These are phyloP conservation scores for Colletotrichum siamense DNA, from an alignment of 2,329 filamentous ascomycete species.

Conservation along the genomic window DNA sequence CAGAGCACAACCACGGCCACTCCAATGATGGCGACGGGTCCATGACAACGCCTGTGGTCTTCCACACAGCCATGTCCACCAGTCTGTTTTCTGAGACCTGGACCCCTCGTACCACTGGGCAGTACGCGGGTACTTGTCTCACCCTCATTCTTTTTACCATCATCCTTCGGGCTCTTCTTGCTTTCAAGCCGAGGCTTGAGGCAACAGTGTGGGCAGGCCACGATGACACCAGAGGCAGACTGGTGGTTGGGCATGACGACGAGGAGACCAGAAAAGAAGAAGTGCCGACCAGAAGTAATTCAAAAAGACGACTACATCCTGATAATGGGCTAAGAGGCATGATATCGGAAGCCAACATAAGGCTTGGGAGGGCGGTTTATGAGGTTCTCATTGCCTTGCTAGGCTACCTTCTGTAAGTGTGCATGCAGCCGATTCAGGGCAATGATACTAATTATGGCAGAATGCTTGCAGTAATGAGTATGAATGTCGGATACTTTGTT, in stretches of 20 bases:
- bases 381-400: constrained; percentile 3
- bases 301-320: background rate
- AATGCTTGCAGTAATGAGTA: constrained; percentile 84
- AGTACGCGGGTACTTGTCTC: constrained; percentile 5
- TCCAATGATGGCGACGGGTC: background rate
- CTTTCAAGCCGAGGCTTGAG: constrained; percentile 2
- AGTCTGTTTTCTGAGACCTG: background rate
- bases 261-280: background rate
- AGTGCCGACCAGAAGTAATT: rapidly evolving
- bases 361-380: background rate
- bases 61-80: constrained; percentile 2
- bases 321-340: background rate
- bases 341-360: background rate
- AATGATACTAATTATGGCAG: constrained; percentile 44
- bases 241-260: background rate
- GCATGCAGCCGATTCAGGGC: background rate
- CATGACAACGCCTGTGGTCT: constrained; percentile 2
- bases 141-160: background rate
- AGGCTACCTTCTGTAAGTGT: constrained; percentile 79
- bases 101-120: background rate
- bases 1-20: background rate
- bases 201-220: background rate
- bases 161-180: constrained; percentile 3
- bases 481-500: constrained; percentile 78
- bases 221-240: background rate